Base-by-base conservation (phyloP, 176 grass and related monocot genomes). In the Typha latifolia region DNA sequence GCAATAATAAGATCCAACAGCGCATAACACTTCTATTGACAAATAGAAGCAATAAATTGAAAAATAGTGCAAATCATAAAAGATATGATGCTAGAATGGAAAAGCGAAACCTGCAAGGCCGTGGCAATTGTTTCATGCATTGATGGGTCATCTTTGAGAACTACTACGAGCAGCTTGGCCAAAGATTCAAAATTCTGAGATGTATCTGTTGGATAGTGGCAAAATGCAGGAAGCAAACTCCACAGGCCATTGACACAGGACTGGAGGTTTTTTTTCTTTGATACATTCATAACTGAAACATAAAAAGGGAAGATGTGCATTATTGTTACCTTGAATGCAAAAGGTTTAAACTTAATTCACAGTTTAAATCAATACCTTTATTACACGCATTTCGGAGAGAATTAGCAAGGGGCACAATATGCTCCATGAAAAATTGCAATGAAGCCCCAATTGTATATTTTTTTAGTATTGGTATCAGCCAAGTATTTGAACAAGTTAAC, bases 211-310 rank as follows among this genome's bases (percentile, higher is more conserved):
- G 88, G 85, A 84, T 67, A 89, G 51, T 71, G 88, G 74, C 93
- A 97, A 69, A 92, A 92, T 62, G 93, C 81, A 89, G 88, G 82
- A 76, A 97, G 88, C 68, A 97, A 74, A 61, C 71, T 78, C 93
- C 88, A 97, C 34, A 92, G 62, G 70, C 82, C 80, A 84, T 84
- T 55, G 29, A 51, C 59, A 70, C 67, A 89, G 59, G 75, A 72
- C 73, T 65, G 63, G 37, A 97, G 72, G 12, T 52, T 59, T 69
- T 74, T 73, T 73, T 76, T 79, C 64, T 75, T 89, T 53, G 63
- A 49, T 75, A 32, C 8, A 72, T 78, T 89, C 69, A 84, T 97
- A 8, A 77, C 93, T 92, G 73, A 78, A 87, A 84, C 31, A 71
- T 78, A 12, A 76, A 6, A 83, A 74, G 14, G 32, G 78, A 78